Evolutionary conservation across 805 yeast genomes (phyloP).

Genomic region (Candida namnaoensis): DNA sequence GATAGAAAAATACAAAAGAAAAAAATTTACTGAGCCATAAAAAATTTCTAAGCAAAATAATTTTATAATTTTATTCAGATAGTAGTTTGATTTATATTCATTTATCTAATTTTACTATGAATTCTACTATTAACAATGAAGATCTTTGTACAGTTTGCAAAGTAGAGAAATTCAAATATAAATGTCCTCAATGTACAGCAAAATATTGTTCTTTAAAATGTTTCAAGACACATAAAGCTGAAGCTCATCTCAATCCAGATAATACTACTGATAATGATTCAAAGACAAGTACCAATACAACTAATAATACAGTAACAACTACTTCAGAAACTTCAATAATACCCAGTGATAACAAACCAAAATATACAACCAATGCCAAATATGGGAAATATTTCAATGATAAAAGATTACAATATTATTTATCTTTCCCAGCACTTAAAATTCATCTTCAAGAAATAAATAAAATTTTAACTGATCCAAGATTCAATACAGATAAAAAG

Average conservation of each 20-base stretch:
- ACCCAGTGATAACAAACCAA: not conserved
- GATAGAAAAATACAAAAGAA: no score
- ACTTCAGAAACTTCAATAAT: not conserved
- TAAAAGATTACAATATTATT: slow-evolving; percentile 31
- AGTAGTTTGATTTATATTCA: no score
- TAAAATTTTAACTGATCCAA: slow-evolving; percentile 37
- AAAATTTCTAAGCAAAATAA: no score
- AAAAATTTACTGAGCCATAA: no score
- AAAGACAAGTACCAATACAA: not conserved
- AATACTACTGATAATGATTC: slow-evolving; percentile 3
- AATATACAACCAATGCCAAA: slow-evolving; percentile 11
- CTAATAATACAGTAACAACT: not conserved
- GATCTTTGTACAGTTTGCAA: slow-evolving; percentile 29
- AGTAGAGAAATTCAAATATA: slow-evolving; percentile 34
- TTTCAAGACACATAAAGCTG: slow-evolving; percentile 31
- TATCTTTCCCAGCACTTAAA: slow-evolving; percentile 45
- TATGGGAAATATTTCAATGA: slow-evolving; percentile 28
- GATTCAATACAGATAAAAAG: slow-evolving; percentile 45
- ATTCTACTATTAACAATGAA: not conserved
- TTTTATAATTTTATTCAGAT: no score
- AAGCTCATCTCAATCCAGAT: slow-evolving; percentile 21
- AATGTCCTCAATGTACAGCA: slow-evolving; percentile 42
- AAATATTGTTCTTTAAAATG: slow-evolving; percentile 51
- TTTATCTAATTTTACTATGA: no score
- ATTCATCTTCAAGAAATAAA: slow-evolving; percentile 43